Conservation (phyloP, 148 eudicot species). For the Rhododendron mucronatum region DNA sequence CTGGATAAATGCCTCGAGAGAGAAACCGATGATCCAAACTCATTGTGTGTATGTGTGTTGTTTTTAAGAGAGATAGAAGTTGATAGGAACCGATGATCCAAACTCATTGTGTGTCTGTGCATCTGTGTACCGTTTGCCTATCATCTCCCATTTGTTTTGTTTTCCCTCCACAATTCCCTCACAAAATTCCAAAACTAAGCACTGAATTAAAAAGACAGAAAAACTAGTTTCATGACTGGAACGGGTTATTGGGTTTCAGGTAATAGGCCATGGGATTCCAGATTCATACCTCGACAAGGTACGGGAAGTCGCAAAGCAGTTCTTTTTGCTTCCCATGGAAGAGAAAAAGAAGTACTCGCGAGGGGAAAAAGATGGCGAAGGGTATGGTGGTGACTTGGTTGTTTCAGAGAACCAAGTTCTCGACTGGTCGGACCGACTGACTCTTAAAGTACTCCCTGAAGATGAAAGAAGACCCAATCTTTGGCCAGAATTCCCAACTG, state of each 20-base stretch:
- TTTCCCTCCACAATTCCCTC: not conserved
- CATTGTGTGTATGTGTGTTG: too few relatives aligned
- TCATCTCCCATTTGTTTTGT: not conserved
- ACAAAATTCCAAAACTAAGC: not conserved
- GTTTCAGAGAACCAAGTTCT: conserved; percentile 16
- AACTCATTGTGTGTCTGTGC: too few relatives aligned
- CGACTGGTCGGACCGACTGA: conserved; percentile 43
- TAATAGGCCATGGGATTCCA: conserved; percentile 50
- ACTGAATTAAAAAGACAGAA: not conserved
- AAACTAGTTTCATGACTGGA: not conserved
- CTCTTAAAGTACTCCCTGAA: conserved; percentile 36
- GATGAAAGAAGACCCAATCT: conserved; percentile 24
- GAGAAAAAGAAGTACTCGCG: conserved; percentile 32
- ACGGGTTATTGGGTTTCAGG: conserved; percentile 12
- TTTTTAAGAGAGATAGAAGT: too few relatives aligned
- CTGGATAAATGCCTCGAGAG: not conserved
- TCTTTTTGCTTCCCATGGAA: conserved; percentile 36
- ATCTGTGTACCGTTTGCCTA: not conserved
- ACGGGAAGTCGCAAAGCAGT: conserved; percentile 21
- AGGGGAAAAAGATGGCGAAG: conserved; percentile 21
- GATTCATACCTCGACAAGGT: conserved; percentile 28
- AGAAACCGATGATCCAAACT: too few relatives aligned
- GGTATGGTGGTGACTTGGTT: conserved; percentile 18
- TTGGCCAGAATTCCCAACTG: conserved; percentile 43
- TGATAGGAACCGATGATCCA: too few relatives aligned